These are phyloP conservation scores for Brassica balearica DNA, from an alignment of 441 rosid genomes.

Conservation along the genomic window DNA sequence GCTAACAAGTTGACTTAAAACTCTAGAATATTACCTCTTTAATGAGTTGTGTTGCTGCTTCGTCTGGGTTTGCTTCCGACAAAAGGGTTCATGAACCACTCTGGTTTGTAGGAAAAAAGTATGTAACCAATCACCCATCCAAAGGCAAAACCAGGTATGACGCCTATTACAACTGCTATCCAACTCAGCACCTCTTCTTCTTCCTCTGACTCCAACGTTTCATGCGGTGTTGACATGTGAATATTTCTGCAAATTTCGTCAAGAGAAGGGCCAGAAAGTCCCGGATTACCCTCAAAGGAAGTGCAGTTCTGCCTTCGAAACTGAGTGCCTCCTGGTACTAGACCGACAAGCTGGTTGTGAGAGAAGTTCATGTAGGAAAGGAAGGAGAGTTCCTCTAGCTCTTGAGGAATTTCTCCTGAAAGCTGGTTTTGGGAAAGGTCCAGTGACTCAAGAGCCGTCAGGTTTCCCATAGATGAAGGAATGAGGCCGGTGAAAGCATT, in stretches of 20 bases:
- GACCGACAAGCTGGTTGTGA: neutral
- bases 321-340: neutral
- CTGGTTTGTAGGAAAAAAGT: neutral
- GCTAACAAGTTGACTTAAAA: neutral
- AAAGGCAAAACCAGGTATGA: neutral
- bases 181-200: neutral
- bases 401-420: neutral
- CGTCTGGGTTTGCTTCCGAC: neutral
- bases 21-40: conserved; percentile 1
- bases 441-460: neutral
- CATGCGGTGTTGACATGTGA: neutral
- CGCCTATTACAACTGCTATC: neutral
- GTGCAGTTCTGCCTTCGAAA: neutral
- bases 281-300: neutral
- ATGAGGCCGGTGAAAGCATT: neutral
- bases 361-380: neutral
- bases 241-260: neutral
- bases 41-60: neutral
- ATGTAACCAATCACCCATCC: neutral
- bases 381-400: neutral
- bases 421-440: neutral
- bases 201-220: neutral
- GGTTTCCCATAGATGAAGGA: neutral
- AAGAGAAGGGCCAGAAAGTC: neutral
- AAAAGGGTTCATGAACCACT: neutral